Base-by-base conservation (phyloP, 495 filamentous ascomycete genomes). In the Penicillium dipodomyicola region DNA sequence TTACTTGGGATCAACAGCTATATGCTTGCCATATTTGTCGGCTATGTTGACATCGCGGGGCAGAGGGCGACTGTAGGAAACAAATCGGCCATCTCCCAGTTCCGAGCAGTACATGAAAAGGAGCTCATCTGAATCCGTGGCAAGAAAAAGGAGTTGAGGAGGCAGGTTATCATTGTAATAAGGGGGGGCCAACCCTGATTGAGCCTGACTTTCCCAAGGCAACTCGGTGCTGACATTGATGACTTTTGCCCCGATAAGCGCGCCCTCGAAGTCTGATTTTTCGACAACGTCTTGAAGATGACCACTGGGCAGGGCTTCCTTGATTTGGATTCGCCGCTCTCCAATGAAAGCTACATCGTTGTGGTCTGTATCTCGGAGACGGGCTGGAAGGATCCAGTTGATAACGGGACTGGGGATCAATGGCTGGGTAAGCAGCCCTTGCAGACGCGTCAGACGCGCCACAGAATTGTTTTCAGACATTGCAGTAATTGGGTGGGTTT, bases 331-430 rank as follows among this genome's bases (percentile, higher is more conserved):
- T 14, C 62, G 65, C 71, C 86, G 69, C 70, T 91, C 88, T 37
- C 89, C 85, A 45, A 98, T 81, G 58, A 97, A 92, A n/a, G 92
- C 86, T 59, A 97, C 88, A 77, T 98, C 92, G 52, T 96, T 92
- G 53, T 84, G 79, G 9, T 80, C 66, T 46, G 76, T 73, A 54
- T 83, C 83, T 42, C 91, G 78, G 49, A 97, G 78, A 56, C 87
- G 82, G 9, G 87, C 90, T 10, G 93, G 92, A 12, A 96, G 70
- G 37, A 97, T 89, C 71, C 82, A 87, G 63, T 89, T 87, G 57
- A 90, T 82, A 22, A 87, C 76, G 1, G 90, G 86, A 54, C 89
- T 96, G 46, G 84, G 79, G 41, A 94, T 70, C 15, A 95, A 62
- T 4, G 93, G 96, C 62, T 81, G 83, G 2, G 89, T 87, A 27